Evolutionary conservation across 768 basidiomycete genomes (phyloP).

Genomic region (Tricholoma sp.): DNA sequence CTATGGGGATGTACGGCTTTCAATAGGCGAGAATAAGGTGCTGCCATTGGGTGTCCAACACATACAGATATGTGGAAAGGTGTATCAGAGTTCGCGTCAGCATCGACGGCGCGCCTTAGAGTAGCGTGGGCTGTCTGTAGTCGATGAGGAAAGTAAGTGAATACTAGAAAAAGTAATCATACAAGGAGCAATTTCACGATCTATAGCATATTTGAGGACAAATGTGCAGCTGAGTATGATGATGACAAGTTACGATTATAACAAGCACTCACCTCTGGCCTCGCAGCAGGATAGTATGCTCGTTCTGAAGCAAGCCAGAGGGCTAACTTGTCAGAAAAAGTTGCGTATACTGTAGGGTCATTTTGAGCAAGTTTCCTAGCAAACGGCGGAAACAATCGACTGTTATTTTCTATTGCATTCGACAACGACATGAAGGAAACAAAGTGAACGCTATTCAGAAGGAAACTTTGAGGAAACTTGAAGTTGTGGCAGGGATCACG

Average conservation of each 20-base stretch:
- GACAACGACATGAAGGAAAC: slow-evolving; percentile 8
- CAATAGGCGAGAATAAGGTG: slow-evolving; percentile 31
- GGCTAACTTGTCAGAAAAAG: slow-evolving; percentile 31
- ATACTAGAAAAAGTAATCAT: slow-evolving; percentile 3
- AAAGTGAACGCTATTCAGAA: too few relatives aligned
- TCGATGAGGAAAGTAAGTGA: not conserved
- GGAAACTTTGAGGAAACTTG: too few relatives aligned
- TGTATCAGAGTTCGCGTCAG: slow-evolving; percentile 11
- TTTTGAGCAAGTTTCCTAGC: slow-evolving; percentile 25
- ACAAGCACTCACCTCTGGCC: slow-evolving; percentile 35
- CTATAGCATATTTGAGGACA: slow-evolving; percentile 21
- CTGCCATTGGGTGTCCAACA: slow-evolving; percentile 25
- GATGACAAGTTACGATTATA: not conserved
- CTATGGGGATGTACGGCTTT: slow-evolving; percentile 23
- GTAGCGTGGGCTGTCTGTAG: slow-evolving; percentile 33
- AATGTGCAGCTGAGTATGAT: not conserved
- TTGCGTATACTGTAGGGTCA: slow-evolving; percentile 19
- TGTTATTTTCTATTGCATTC: slow-evolving; percentile 24
- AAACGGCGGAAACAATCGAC: slow-evolving; percentile 33
- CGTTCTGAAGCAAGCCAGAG: slow-evolving; percentile 41
- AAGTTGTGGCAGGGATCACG: too few relatives aligned
- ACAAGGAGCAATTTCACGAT: slow-evolving; percentile 49
- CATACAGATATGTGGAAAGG: slow-evolving; percentile 28
- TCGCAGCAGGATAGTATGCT: slow-evolving; percentile 49
- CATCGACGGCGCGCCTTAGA: slow-evolving; percentile 24